These are phyloP conservation scores for Kazachstania kunashirensis DNA, from an alignment of 805 yeast genomes.

Conservation along the genomic window DNA sequence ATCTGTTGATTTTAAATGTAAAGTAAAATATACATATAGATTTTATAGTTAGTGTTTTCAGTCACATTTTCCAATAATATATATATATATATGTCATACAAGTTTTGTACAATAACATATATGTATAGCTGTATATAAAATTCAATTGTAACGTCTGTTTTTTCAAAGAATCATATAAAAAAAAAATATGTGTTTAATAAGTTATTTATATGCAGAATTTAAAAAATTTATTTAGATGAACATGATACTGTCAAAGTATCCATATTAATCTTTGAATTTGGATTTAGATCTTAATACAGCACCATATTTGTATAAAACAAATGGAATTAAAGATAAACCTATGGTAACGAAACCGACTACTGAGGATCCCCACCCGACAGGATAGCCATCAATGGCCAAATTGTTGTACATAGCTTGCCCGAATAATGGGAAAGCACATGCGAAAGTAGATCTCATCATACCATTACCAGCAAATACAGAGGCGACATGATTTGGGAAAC, in stretches of 20 bases:
- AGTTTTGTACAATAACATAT: not conserved
- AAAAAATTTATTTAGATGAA: too few species aligned
- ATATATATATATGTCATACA: not conserved
- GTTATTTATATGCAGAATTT: not conserved
- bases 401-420: conserved; percentile 49
- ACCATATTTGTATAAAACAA: conserved; percentile 36
- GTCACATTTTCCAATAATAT: not conserved
- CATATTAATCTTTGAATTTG: conserved; percentile 2
- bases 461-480: conserved; percentile 52
- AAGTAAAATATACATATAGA: not conserved
- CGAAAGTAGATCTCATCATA: conserved; percentile 40
- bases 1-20: not conserved
- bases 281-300: conserved; percentile 30
- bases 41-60: not conserved
- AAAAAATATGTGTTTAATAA: not conserved
- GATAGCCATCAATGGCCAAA: conserved; percentile 39
- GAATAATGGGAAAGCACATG: conserved; percentile 55
- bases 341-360: conserved; percentile 37
- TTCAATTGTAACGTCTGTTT: not conserved
- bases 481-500: conserved; percentile 42
- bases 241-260: too few species aligned
- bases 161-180: not conserved
- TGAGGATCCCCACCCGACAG: conserved; percentile 51
- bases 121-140: not conserved
- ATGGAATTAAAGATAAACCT: conserved; percentile 39